Base-by-base conservation (phyloP, 768 basidiomycete species). In the Boletus pseudopeckii region DNA sequence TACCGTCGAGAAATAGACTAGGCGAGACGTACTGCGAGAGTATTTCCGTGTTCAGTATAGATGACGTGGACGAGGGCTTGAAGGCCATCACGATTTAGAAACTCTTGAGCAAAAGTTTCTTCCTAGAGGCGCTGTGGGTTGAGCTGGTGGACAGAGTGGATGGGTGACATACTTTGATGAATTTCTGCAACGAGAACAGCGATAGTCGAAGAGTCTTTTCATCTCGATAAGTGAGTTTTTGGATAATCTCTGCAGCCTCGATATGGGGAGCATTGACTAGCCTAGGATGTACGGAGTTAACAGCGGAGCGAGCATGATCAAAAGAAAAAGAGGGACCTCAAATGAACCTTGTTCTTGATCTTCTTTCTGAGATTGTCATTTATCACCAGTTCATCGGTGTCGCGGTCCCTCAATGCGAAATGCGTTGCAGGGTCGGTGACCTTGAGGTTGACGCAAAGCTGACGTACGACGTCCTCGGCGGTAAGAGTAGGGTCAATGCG, bases 301-400 rank as follows among this genome's bases (percentile, higher is more conserved):
- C 22, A 20, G 41, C 1, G 41, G 39, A 52, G 11, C 24, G 36
- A 9, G 20, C 7, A 48, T 1, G 24, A 42, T 40, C 22, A 30
- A 28, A 13, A 39, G 18, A 38, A 28, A 11, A 53, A 32, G 33
- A 71, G 81, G 60, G 65, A 92, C 91, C 85, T 92, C 51, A 94
- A 75, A 63, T 88, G 84, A 45, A 78, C 81, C 69, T 89, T 92
- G 38, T 78, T 77, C 71, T 81, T 87, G 59, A 94, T 90, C 74
- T 88, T 89, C 72, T 81, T 84, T 65, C 84, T 79, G 63, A 97
- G 67, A 65, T 94, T 95, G 58, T 92, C 90, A 62, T 89, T 88
- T 26, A 91, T 94, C 17, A 97, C 86, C 44, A 95, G 71, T 59
- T 90, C 90, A 55, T 89, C 88, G 15, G 78, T 81, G 60, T 91